Evolutionary conservation across 129 eudicot species (phyloP).

Genomic region (Artemisia argyi): DNA sequence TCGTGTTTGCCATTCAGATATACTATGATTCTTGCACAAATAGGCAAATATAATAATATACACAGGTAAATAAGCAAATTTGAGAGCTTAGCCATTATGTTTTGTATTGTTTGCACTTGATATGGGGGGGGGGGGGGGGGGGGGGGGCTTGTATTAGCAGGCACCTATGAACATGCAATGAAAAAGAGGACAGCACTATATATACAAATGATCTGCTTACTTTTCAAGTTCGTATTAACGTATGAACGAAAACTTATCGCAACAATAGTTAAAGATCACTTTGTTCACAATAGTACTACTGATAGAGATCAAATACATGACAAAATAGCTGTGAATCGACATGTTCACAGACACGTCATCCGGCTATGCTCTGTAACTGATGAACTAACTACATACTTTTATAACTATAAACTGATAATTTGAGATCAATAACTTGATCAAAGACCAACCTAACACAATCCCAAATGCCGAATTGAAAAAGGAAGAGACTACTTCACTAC

Average conservation of each 20-base stretch:
- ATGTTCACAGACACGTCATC: background rate
- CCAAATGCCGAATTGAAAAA: background rate
- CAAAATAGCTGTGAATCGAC: conserved; percentile 32
- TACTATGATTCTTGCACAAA: too few species aligned
- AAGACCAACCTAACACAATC: background rate
- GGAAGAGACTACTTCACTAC: background rate
- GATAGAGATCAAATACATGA: conserved; percentile 31
- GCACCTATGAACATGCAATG: background rate
- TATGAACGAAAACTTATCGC: too few species aligned
- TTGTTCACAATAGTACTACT: too few species aligned
- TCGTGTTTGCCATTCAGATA: too few species aligned
- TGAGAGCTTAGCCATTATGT: too few species aligned
- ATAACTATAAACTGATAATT: background rate
- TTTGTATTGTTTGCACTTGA: too few species aligned
- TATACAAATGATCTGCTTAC: conserved; percentile 69
- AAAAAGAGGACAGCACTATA: conserved; percentile 7
- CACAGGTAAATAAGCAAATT: too few species aligned
- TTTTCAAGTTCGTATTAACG: too few species aligned
- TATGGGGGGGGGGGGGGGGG: too few species aligned
- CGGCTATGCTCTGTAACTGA: background rate
- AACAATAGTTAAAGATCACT: too few species aligned
- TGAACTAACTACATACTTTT: background rate
- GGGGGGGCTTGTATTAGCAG: too few species aligned
- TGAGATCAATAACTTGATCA: background rate
- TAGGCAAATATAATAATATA: too few species aligned